Base-by-base conservation (phyloP, 164 flowering plant genomes). In the Liquidambar formosana region DNA sequence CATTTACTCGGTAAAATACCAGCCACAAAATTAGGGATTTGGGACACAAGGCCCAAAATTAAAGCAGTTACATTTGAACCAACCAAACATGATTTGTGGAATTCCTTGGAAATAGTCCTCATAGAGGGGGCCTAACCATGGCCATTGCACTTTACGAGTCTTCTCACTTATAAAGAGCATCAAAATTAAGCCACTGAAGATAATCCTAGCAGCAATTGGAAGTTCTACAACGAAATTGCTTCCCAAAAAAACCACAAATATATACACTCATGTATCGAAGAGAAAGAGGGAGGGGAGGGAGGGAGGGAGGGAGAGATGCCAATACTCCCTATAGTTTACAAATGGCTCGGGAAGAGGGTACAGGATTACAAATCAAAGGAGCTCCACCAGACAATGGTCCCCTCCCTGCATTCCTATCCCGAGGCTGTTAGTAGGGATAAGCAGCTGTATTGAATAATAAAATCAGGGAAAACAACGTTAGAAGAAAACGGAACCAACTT, bases 211-310 rank as follows among this genome's bases (percentile, higher is more conserved):
- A 54, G 22, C 66, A 63, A 58, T 0, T 28, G 41, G n/a, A 64
- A 65, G 23, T 58, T 48, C 69, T 71, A 65, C 59, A 59, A 38
- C 8, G 26, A 53, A 60, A 57, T 19, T 58, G 16, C 21, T 63
- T 2, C 19, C 4, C 53, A 49, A 51, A 16, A 18, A 21, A 63
- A 28, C 41, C 51, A 19, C 11, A 18, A 65, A 49, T 70, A 75
- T 69, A 61, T 70, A 75, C 77, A 69, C 69, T 65, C 61, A 43
- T 18, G 33, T 33, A 43, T 66, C 61, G 10, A 66, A 21, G 53
- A 57, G 46, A 10, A 3, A 46, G 26, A 45, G 21, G 18, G n/a
- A n/a, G n/a, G n/a, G n/a, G n/a, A n/a, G n/a, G n/a, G n/a, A n/a
- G n/a, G n/a, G n/a, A n/a, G n/a, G n/a, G n/a, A n/a, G 14, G 27